A percentile compares a stretch with the other conserved stretches of the same genome.
Conservation (phyloP, 306 rosid species). For the Sicyos edulis region DNA sequence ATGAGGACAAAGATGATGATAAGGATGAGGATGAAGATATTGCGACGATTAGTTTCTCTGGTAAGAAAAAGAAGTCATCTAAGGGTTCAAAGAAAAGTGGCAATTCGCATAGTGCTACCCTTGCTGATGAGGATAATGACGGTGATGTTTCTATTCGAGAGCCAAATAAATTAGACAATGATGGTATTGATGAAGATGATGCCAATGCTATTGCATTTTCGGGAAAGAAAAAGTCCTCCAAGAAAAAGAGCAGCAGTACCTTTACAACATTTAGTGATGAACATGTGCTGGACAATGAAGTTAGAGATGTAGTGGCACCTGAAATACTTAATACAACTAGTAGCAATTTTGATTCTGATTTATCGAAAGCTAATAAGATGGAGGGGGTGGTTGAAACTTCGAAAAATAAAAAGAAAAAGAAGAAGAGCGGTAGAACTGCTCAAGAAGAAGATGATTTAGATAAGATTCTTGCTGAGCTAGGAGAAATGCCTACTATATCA, state of each 20-base stretch:
- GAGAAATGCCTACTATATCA: slow-evolving; percentile 41
- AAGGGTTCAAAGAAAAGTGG: slow-evolving; percentile 52
- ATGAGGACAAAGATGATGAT: slow-evolving; percentile 36
- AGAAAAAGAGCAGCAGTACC: slow-evolving; percentile 49
- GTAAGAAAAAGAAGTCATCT: slow-evolving; percentile 86
- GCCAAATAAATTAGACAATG: slow-evolving; percentile 34
- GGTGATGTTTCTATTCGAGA: slow-evolving; percentile 34
- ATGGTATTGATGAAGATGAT: slow-evolving; percentile 40
- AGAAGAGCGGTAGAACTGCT: slow-evolving; percentile 87
- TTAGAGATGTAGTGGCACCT: slow-evolving; percentile 32
- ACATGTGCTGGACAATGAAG: slow-evolving; percentile 32
- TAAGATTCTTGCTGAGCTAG: slow-evolving; percentile 88
- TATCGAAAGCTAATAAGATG: slow-evolving; percentile 35
- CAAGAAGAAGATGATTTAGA: slow-evolving; percentile 98
- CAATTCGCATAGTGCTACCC: slow-evolving; percentile 30
- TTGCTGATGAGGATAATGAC: slow-evolving; percentile 46
- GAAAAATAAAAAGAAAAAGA: slow-evolving; percentile 85
- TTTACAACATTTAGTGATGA: slow-evolving; percentile 38
- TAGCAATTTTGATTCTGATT: slow-evolving; percentile 30
- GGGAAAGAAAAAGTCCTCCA: slow-evolving; percentile 85
- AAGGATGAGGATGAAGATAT: slow-evolving; percentile 53
- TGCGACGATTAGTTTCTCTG: slow-evolving; percentile 51
- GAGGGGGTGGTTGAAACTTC: slow-evolving; percentile 56
- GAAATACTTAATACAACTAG: slow-evolving; percentile 35
- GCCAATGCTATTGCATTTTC: slow-evolving; percentile 47